Evolutionary conservation across 1,284 basidiomycete species (phyloP), one percentile per base, ranked within the genome.

Genomic region (Cystobasidium sp.): DNA sequence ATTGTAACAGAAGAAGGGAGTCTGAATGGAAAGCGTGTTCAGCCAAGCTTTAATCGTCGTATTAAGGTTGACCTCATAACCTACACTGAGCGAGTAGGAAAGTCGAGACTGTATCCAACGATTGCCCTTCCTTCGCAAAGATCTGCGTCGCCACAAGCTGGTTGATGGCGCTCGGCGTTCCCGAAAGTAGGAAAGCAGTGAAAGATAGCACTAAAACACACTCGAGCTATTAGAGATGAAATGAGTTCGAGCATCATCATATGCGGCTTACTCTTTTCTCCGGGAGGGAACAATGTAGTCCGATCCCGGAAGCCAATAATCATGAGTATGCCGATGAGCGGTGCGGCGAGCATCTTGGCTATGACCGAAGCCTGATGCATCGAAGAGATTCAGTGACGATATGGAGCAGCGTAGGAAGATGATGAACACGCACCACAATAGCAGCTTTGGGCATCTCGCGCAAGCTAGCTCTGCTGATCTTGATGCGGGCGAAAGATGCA

Each of bases 141-240:
- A 75, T 62, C 39, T 56, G 52, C 12, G 74, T 75, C 2, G 64
- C 74, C 1, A 75, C 74, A 16, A 70, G 52, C 44, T 75, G 74
- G 58, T 69, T 69, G 24, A 70, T 67, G 10, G 74, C 56, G n/a
- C 67, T 69, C 20, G 74, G 67, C 22, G 67, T 68, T 20, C 74
- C 74, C 3, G 74, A 68, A 4, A 69, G 61, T 4, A 75, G 49
- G 68, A 69, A 69, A 22, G 67, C 74, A 43, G 46, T 46, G 58
- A 75, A 68, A 6, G 44, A 52, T 31, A 75, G 72, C 61, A 75
- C 74, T 73, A 22, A 5, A 68, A 20, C 24, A 24, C 43, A 10
- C 9, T 18, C 49, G 10, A 24, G 3, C 14, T n/a, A 4, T 10
- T 49, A 24, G 10, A 24, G 20, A 44, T 65, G 41, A n/a, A 37